phyloP scores from a whole-genome alignment of 2,329 filamentous ascomycete genomes.

The Aspergillus sp. region DNA sequence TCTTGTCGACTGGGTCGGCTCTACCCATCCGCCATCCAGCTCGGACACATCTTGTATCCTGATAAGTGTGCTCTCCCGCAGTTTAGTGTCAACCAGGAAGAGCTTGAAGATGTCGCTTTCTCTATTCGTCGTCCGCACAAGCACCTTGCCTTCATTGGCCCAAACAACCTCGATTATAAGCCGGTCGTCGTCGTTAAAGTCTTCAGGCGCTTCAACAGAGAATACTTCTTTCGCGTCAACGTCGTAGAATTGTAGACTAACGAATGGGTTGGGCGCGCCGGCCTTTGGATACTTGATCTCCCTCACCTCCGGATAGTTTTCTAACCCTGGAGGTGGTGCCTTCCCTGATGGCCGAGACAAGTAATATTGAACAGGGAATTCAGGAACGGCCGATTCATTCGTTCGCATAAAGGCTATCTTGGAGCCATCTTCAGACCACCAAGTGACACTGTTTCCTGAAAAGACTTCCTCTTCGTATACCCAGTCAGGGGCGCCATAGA shows the following conservation, averaged over 20 bases:
- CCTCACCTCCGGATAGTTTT: slow-evolving; percentile 85
- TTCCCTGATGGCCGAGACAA: slow-evolving; percentile 79
- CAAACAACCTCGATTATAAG: slow-evolving; percentile 93
- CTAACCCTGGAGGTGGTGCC: slow-evolving; percentile 66
- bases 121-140: slow-evolving; percentile 90
- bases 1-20: slow-evolving; percentile 81
- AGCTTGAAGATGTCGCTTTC: slow-evolving; percentile 90
- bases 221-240: slow-evolving; percentile 75
- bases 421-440: slow-evolving; percentile 91
- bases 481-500: slow-evolving; percentile 97
- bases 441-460: slow-evolving; percentile 75
- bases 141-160: slow-evolving; percentile 75
- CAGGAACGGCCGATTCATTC: slow-evolving; percentile 87
- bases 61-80: slow-evolving; percentile 73
- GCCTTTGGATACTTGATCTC: slow-evolving; percentile 98
- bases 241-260: slow-evolving; percentile 87
- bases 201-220: slow-evolving; percentile 71
- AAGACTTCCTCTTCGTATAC: slow-evolving; percentile 92
- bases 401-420: slow-evolving; percentile 90
- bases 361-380: slow-evolving; percentile 93
- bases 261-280: slow-evolving; percentile 87
- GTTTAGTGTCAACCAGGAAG: slow-evolving; percentile 75
- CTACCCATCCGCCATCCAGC: slow-evolving; percentile 96
- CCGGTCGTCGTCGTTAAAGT: slow-evolving; percentile 77
- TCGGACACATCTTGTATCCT: slow-evolving; percentile 75